Percentiles rank a stretch among this genome's conserved stretches.
These are phyloP conservation scores for Lecanosticta acicola DNA, from an alignment of 2,329 filamentous ascomycete species.

Conservation along the genomic window DNA sequence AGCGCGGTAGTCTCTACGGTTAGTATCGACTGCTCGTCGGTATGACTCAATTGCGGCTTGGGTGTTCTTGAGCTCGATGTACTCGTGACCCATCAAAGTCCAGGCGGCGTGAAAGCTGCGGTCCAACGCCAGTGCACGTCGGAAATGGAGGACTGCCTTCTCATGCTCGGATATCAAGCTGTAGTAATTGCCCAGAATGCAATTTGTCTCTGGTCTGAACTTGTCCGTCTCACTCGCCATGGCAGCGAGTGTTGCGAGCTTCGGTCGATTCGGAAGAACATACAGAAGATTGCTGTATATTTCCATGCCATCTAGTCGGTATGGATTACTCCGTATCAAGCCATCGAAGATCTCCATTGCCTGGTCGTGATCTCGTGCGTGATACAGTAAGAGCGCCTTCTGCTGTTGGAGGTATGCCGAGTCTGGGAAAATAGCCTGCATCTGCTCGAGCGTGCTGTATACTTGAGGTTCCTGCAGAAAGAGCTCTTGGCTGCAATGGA, in stretches of 20 bases:
- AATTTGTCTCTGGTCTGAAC: conserved; percentile 93
- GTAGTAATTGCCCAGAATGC: conserved; percentile 96
- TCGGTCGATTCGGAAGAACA: conserved; percentile 80
- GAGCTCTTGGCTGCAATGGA: conserved; percentile 84
- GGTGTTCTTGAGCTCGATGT: conserved; percentile 96
- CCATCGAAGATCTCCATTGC: conserved; percentile 45
- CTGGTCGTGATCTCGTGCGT: conserved; percentile 70
- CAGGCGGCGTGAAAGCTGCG: conserved; percentile 87
- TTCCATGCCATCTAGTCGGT: conserved; percentile 81
- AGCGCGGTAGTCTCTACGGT: conserved; percentile 90
- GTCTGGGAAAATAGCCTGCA: conserved; percentile 76
- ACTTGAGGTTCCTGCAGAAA: conserved; percentile 77
- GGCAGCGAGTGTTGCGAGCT: conserved; percentile 87
- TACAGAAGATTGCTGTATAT: conserved; percentile 98
- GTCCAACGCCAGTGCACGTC: conserved; percentile 83
- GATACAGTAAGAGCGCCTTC: conserved; percentile 80
- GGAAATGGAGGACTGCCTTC: conserved; percentile 97
- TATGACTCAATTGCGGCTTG: conserved; percentile 98
- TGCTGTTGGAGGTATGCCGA: conserved; percentile 89
- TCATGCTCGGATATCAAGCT: conserved; percentile 90
- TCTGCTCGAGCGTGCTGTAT: conserved; percentile 67
- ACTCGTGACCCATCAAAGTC: conserved; percentile 99
- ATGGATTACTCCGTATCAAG: conserved; percentile 58
- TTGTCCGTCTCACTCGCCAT: conserved; percentile 87
- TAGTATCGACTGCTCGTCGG: conserved; percentile 88